Percentiles rank a stretch among this genome's conserved stretches.
phyloP scores from a whole-genome alignment of 192 early-diverging fungal genomes.

The Coemansia sp. region DNA sequence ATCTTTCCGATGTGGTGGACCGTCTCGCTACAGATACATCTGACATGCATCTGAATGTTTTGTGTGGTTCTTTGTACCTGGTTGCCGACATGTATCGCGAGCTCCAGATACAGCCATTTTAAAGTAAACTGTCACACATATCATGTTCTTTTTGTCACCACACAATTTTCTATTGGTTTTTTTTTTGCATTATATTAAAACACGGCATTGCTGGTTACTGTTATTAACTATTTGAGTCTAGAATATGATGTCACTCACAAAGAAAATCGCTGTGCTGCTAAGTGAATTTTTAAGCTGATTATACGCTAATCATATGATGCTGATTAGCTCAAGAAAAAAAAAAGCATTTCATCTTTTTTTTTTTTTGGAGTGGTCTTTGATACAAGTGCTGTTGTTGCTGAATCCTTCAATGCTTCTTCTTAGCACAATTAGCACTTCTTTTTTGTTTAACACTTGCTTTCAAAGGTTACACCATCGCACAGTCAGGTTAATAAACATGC shows the following conservation, averaged over 20 bases:
- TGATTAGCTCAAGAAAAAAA: not conserved
- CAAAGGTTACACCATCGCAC: not conserved
- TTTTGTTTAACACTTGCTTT: not conserved
- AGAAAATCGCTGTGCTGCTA: too few relatives aligned
- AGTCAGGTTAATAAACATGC: constrained; percentile 45
- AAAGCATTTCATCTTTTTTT: not conserved
- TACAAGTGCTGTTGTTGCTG: not conserved
- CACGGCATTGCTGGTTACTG: not conserved
- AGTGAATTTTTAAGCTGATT: not conserved
- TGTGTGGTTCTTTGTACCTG: constrained; percentile 86
- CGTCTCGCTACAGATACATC: constrained; percentile 21
- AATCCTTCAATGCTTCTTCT: not conserved
- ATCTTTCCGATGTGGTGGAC: constrained; percentile 47
- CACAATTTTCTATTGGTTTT: not conserved
- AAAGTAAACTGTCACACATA: not conserved
- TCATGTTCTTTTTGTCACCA: not conserved
- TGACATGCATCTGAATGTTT: constrained; percentile 59
- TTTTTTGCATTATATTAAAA: constrained; percentile 8
- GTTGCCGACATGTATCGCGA: constrained; percentile 73
- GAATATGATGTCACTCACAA: too few relatives aligned
- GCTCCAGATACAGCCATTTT: constrained; percentile 39
- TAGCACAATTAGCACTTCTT: not conserved
- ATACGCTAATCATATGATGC: not conserved
- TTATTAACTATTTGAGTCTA: not conserved
- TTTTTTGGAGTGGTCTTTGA: not conserved